Evolutionary conservation across 1,284 basidiomycete species (phyloP).

Genomic region (Ganoderma sp.): DNA sequence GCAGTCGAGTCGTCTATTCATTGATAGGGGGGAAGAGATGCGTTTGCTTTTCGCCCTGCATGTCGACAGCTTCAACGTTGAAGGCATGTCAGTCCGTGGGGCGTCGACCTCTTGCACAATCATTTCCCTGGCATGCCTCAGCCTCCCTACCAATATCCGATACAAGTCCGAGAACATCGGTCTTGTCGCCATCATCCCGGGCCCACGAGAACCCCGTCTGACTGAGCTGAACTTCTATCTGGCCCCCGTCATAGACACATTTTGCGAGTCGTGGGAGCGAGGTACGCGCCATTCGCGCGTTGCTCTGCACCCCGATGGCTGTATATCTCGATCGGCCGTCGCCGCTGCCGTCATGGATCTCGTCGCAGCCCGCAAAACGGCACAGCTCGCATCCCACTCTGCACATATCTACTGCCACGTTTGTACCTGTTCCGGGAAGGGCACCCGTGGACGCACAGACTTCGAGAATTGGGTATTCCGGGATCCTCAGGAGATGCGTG

Average conservation of each 20-base stretch:
- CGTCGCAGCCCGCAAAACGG: conserved; percentile 32
- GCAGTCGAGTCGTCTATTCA: conserved; percentile 2
- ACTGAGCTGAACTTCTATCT: conserved; percentile 45
- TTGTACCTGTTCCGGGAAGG: conserved; percentile 10
- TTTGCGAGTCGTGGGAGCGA: conserved; percentile 39
- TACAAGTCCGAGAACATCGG: conserved; percentile 39
- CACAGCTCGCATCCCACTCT: conserved; percentile 28
- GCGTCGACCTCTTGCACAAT: conserved; percentile 11
- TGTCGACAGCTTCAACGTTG: conserved; percentile 16
- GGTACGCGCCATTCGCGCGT: conserved; percentile 42
- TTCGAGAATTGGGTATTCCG: no score
- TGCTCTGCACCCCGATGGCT: conserved; percentile 35
- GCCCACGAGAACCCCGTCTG: conserved; percentile 43
- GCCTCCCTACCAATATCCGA: conserved; percentile 38
- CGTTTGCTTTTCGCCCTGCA: conserved; percentile 12
- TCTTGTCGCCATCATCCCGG: conserved; percentile 44
- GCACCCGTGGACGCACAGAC: conserved; percentile 11
- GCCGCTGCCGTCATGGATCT: conserved; percentile 42
- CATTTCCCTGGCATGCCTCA: conserved; percentile 38
- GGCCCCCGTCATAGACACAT: conserved; percentile 42
- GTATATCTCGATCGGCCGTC: conserved; percentile 36
- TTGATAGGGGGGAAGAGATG: conserved; percentile 4
- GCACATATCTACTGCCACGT: conserved; percentile 18
- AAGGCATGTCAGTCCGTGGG: no score
- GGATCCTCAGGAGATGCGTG: conserved; percentile 23